Percentiles rank a stretch among this genome's conserved stretches.
Conservation (phyloP, 208 protist genomes). For the Wallacemonas rigidus region DNA sequence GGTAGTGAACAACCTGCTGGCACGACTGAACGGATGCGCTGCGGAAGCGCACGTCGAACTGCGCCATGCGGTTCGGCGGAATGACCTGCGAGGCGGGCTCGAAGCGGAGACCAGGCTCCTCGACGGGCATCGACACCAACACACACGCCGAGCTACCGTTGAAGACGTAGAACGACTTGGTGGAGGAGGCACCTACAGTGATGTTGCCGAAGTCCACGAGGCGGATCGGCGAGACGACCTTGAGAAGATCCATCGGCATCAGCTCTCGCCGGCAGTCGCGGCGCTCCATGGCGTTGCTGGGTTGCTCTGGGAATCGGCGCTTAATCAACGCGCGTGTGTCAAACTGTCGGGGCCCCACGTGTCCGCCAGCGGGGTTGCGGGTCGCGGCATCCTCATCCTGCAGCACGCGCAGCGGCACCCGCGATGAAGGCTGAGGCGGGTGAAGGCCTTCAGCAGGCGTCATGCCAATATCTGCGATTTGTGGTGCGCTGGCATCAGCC, state of each 20-base stretch:
- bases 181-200: slow-evolving; percentile 76
- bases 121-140: slow-evolving; percentile 70
- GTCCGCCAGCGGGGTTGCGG: slow-evolving; percentile 25
- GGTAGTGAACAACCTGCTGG: slow-evolving; percentile 87
- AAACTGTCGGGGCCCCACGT: slow-evolving; percentile 62
- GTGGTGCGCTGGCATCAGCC: slow-evolving; percentile 15
- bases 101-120: slow-evolving; percentile 68
- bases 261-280: slow-evolving; percentile 91
- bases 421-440: slow-evolving; percentile 50
- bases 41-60: slow-evolving; percentile 90
- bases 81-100: slow-evolving; percentile 88
- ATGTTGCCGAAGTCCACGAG: slow-evolving; percentile 90
- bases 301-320: slow-evolving; percentile 77
- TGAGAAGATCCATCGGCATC: slow-evolving; percentile 84
- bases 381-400: slow-evolving; percentile 26
- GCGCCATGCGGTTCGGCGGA: slow-evolving; percentile 83
- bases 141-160: slow-evolving; percentile 87
- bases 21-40: slow-evolving; percentile 64
- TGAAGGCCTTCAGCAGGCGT: slow-evolving; percentile 73
- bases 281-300: slow-evolving; percentile 80
- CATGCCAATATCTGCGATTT: slow-evolving; percentile 84
- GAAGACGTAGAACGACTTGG: slow-evolving; percentile 88
- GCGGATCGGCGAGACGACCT: slow-evolving; percentile 79
- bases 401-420: slow-evolving; percentile 24
- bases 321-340: slow-evolving; percentile 83